Base-by-base conservation (phyloP, 768 basidiomycete genomes). In the Auriscalpium microsporum region DNA sequence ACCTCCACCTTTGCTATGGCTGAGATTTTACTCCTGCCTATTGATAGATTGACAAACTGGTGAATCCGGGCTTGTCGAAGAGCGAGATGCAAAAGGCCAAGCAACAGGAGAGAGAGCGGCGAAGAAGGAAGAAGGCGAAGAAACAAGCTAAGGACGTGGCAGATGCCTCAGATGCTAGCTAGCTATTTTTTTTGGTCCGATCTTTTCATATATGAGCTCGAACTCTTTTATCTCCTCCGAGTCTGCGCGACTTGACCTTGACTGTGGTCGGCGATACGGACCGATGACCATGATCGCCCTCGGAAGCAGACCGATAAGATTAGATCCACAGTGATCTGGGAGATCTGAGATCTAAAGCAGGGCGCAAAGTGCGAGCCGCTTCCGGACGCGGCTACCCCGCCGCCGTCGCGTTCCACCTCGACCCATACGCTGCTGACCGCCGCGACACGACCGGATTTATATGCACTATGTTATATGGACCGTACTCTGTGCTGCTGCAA, bases 41-140 rank as follows among this genome's bases (percentile, higher is more conserved):
- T 13, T 44, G 23, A 16, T 59, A 94, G 90, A 70, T 92, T 65
- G 89, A 93, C 65, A 73, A 79, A 59, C 56, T 84, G 17, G 65
- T 72, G 52, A 91, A 93, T 65, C 90, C 90, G 4, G 72, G 72
- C 2, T 50, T 68, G 19, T 70, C 69, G 14, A 69, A 68, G 55
- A 59, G 61, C 45, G 70, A 72, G 36, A 54, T 75, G 48, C 56
- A 62, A 50, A 63, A 60, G 56, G 72, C 74, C 45, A 74, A 71
- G 59, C 66, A 68, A 56, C 56, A 70, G 17, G 67, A 73, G 56
- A 63, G 74, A 38, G 74, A 76, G 50, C 59, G 67, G 47, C 69
- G 72, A 51, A 65, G 67, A 38, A 60, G 63, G 16, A 75, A 71
- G 64, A 62, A 51, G 53, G 61, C 61, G 51, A 62, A 60, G 50